These are phyloP conservation scores for Craterostigma plantagineum DNA, from an alignment of 257 asterid genomes.

Conservation along the genomic window DNA sequence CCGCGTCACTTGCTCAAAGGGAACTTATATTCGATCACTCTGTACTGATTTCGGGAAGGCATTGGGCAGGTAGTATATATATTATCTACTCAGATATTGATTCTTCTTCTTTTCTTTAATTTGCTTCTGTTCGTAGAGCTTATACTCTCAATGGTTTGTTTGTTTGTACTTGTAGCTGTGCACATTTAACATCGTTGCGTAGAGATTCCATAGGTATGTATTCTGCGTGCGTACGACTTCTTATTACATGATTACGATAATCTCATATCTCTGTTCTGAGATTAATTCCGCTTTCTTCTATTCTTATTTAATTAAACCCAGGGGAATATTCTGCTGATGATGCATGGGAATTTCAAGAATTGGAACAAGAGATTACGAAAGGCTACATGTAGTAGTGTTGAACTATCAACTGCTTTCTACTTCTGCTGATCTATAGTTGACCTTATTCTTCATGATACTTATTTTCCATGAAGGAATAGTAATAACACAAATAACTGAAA, in stretches of 20 bases:
- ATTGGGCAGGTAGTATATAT: slow-evolving; percentile 71
- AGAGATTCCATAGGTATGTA: slow-evolving; percentile 82
- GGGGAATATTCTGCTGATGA: slow-evolving; percentile 79
- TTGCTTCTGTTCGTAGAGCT: too few relatives aligned
- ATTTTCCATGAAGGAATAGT: too few relatives aligned
- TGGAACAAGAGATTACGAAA: slow-evolving; percentile 64
- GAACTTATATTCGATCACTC: slow-evolving; percentile 87
- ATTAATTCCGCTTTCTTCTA: too few relatives aligned
- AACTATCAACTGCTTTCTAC: too few relatives aligned
- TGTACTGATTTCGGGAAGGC: slow-evolving; percentile 94
- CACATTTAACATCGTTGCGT: slow-evolving; percentile 81
- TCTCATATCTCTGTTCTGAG: too few relatives aligned
- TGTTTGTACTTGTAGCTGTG: slow-evolving; percentile 43
- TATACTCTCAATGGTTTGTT: too few relatives aligned
- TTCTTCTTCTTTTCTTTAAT: too few relatives aligned
- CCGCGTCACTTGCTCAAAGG: slow-evolving; percentile 83
- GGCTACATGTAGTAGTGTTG: slow-evolving; percentile 65
- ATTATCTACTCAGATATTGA: too few relatives aligned
- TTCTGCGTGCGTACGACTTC: neutral
- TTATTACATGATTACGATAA: neutral
- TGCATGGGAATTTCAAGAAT: slow-evolving; percentile 88
- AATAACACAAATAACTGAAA: too few relatives aligned
- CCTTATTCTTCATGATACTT: too few relatives aligned
- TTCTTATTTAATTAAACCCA: slow-evolving; percentile 12
- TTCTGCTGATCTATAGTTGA: too few relatives aligned